Base-by-base conservation (phyloP, 2,329 filamentous ascomycete species). In the Tolypocladium endophyticum region DNA sequence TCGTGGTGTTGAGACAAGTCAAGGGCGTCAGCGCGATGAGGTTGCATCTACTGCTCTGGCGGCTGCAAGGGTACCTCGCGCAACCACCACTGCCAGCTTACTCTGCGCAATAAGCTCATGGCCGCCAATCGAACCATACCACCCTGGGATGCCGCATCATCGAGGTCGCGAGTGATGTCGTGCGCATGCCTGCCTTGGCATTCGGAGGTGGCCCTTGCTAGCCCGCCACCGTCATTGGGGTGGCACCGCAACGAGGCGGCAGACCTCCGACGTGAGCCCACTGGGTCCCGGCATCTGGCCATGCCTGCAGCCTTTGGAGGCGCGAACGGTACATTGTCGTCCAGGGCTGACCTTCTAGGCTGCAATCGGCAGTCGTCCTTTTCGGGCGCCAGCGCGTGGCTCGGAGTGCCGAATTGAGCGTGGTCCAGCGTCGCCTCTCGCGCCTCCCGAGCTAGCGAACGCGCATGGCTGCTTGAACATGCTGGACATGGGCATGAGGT, bases 31-130 rank as follows among this genome's bases (percentile, higher is more conserved):
- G 73, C 43, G 80, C 78, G 9, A 67, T 75, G 28, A 68, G 74
- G 18, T 56, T 84, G 54, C 80, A 84, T 68, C 60, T 77, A 59
- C 73, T 77, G 58, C 72, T 87, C 9, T 87, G 84, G 84, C 81
- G 78, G 62, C 67, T 87, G 11, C 80, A 86, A 61, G 82, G 82
- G 1, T 87, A 82, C 64, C 55, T 84, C 28, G 66, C 65, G 20
- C 50, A 54, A 54, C 20, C 30, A 35, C 28, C 30, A 36, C 50
- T 4, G 50, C 11, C 50, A 8, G 4, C 35, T 23, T 11, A 11
- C 30, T 54, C 50, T 36, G 20, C 33, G 9, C 20, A 35, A 35
- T 53, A 35, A 4, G 18, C 50, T 5, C 50, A 53, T n/a, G 28
- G 20, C 30, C 30, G 30, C 47, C 18, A 53, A 35, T 53, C 50